Evolutionary conservation across 202 grass and related monocot species (phyloP), one percentile per base, ranked within the genome.

Genomic region (Schoenoplectus tabernaemontani): DNA sequence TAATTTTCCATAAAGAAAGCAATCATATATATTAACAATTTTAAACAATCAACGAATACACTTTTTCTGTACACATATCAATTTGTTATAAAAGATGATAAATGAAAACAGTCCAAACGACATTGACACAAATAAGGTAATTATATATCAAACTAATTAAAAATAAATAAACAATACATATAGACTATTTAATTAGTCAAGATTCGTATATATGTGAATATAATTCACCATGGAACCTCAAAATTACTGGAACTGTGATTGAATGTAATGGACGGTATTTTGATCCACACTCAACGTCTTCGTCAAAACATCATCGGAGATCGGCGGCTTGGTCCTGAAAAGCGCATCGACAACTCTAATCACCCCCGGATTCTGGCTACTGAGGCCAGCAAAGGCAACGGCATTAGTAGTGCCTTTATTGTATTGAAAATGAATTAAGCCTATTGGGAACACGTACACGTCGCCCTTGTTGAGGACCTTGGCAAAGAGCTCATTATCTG

Each of bases 351-450:
- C 84, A 9, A 92, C 84, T 3, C 84, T 86, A 22, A 92, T 92
- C 4, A 3, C 80, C 0, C 85, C 84, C 5, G 84, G 88, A 48
- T 90, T 90, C 28, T 90, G 88, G 69, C 88, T 90, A 39, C 61
- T 90, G 0, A 86, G 24, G 1, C 81, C 81, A 2, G 88, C 82
- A 3, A 84, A 3, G 1, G 85, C 89, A 9, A 82, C 76, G 0
- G 85, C 88, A 50, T 41, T 83, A 53, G 51, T 84, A 81, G 54
- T 90, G 38, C 68, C 82, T 3, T 87, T 17, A 60, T 90, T 90
- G 84, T 84, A 87, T 24, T 90, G 88, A 65, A 90, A 90, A 67
- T 90, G 88, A 46, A 85, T 78, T 54, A 85, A 57, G 0, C 82
- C 86, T 34, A 87, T 78, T 3, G 89, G 86, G 37, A 91, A 91